These are phyloP conservation scores for Fusarium chlamydosporum DNA, from an alignment of 2,329 filamentous ascomycete genomes.

Conservation along the genomic window DNA sequence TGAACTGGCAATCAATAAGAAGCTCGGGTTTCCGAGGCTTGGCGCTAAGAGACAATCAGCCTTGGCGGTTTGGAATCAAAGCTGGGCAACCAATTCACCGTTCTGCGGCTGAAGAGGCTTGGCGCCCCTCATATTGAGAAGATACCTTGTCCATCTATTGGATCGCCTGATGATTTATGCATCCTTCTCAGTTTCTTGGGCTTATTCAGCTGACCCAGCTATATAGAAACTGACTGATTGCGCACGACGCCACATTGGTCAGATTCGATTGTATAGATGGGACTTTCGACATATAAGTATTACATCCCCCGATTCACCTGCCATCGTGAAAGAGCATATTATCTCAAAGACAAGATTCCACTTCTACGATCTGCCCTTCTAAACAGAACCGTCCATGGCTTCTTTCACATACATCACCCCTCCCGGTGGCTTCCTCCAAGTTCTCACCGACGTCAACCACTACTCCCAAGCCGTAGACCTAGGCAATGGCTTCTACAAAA, in stretches of 20 bases:
- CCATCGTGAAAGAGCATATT: background rate
- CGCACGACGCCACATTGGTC: background rate
- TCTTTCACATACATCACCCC: slow-evolving; percentile 29
- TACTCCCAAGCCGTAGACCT: slow-evolving; percentile 48
- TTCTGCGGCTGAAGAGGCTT: slow-evolving; percentile 1
- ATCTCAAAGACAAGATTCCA: no score
- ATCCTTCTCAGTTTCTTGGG: background rate
- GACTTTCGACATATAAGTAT: background rate
- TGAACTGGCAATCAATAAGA: background rate
- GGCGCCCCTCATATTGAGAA: background rate
- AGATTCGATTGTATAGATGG: background rate
- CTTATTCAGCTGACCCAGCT: slow-evolving; percentile 8
- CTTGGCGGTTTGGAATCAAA: background rate
- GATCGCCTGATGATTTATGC: no score
- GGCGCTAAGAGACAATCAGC: background rate
- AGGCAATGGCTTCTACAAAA: slow-evolving; percentile 45
- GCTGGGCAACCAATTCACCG: no score
- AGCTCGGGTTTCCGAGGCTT: background rate
- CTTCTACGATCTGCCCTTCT: no score
- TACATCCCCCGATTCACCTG: background rate
- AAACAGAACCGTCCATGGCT: background rate
- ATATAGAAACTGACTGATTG: background rate
- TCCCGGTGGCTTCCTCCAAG: slow-evolving; percentile 7
- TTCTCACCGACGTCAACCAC: slow-evolving; percentile 29
- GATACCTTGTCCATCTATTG: no score